Evolutionary conservation across 352 stramenopile species (phyloP), one percentile per base, ranked within the genome.

Genomic region (Albugo laibachii): DNA sequence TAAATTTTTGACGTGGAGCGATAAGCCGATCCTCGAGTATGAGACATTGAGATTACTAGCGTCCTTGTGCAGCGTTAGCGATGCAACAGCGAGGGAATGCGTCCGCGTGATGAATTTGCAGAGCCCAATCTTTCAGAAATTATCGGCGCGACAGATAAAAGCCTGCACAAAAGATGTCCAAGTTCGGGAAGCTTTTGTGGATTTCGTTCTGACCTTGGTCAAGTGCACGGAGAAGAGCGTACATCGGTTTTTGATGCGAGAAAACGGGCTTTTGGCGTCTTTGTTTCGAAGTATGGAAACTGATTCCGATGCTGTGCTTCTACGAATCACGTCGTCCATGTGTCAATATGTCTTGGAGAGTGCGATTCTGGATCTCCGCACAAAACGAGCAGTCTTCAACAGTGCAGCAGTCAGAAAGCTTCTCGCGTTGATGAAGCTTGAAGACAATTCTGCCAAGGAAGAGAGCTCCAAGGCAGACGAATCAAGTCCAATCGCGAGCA

Each of bases 71-170:
- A 41, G 48, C 10, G 54, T 80, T 4, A 75, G 65, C 18, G 56
- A 58, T 14, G 52, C 49, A 2, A 45, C 64, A 1, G 73, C 75
- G 18, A 56, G 78, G 19, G 78, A 88, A 45, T 59, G 86, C 10
- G 75, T 92, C 41, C 63, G 78, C 1, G 53, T 88, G 5, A 88
- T 88, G 45, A 75, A 85, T 44, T 81, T 92, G 41, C 71, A 84
- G 56, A 69, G 65, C 43, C 42, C 58, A 13, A 52, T 63, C 16
- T 87, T 88, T 18, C 55, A 50, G 18, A 82, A 80, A 56, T 54
- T 92, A 16, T 58, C 67, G 0, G 57, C 51, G 13, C 61, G 76
- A 14, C 63, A 2, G 48, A 53, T 11, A 49, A 49, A 6, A 45
- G 58, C 0, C 8, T 27, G 48, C 15, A 1, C 20, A 48, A 10